Conservation (phyloP, 2,329 filamentous ascomycete genomes). For the Botrytis elliptica region DNA sequence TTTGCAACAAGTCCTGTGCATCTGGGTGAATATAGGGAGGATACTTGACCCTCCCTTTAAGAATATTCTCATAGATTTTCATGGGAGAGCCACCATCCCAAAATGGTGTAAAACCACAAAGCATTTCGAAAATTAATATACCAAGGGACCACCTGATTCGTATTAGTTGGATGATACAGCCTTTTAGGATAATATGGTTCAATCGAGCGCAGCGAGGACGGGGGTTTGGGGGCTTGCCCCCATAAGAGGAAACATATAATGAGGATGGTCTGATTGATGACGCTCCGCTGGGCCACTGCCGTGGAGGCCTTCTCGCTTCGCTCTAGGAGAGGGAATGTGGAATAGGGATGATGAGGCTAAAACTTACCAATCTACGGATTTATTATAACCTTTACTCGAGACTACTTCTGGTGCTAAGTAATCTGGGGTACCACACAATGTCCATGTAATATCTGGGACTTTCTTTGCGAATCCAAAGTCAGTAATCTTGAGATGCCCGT, state of each 20-base stretch:
- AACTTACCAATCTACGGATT: slow-evolving; percentile 84
- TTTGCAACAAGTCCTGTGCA: slow-evolving; percentile 87
- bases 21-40: slow-evolving; percentile 93
- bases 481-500: slow-evolving; percentile 94
- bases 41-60: slow-evolving; percentile 94
- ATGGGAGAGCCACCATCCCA: slow-evolving; percentile 98
- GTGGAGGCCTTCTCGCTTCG: background rate
- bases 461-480: slow-evolving; percentile 99
- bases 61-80: slow-evolving; percentile 99
- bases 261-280: slow-evolving; percentile 16
- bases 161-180: slow-evolving; percentile 23
- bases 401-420: slow-evolving; percentile 97
- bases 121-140: slow-evolving; percentile 98
- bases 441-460: slow-evolving; percentile 99
- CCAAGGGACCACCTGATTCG: slow-evolving; percentile 87
- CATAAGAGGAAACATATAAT: background rate
- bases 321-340: background rate
- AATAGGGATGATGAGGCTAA: slow-evolving; percentile 44
- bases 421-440: slow-evolving; percentile 93
- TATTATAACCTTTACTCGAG: slow-evolving; percentile 99
- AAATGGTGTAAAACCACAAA: slow-evolving; percentile 97
- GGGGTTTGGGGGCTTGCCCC: slow-evolving; percentile 15
- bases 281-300: background rate
- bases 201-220: slow-evolving; percentile 7
- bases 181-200: background rate